Conservation (phyloP, 2,329 filamentous ascomycete species). For the Fusarium sp. region DNA sequence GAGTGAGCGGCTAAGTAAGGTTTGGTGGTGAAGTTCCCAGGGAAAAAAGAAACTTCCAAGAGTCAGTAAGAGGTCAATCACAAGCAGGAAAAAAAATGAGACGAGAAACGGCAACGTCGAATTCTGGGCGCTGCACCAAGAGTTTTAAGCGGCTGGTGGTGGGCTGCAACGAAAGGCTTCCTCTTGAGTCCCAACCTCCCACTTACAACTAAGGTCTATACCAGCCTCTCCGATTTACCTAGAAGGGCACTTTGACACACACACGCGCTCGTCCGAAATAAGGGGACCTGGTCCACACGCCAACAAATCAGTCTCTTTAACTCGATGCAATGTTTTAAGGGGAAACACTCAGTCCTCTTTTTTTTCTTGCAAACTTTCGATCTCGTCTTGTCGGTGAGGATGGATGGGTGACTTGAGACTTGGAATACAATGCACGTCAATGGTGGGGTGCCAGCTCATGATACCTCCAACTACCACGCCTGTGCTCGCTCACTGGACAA, state of each 20-base stretch:
- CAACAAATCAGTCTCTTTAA: conserved; percentile 30
- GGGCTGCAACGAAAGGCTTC: conserved; percentile 35
- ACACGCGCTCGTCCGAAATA: conserved; percentile 12
- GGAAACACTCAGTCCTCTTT: conserved; percentile 34
- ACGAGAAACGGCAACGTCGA: conserved; percentile 27
- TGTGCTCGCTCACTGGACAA: conserved; percentile 41
- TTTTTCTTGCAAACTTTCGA: conserved; percentile 12
- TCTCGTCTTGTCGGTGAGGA: conserved; percentile 9
- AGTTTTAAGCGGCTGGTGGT: conserved; percentile 44
- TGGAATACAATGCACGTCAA: conserved; percentile 19
- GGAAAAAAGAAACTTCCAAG: background rate
- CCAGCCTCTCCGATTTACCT: conserved; percentile 44
- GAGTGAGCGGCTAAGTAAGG: conserved; percentile 8
- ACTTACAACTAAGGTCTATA: conserved; percentile 39
- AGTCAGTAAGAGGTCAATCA: background rate
- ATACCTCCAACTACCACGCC: conserved; percentile 27
- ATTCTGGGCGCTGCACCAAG: conserved; percentile 44
- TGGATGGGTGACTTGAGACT: conserved; percentile 23
- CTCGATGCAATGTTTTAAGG: conserved; percentile 4
- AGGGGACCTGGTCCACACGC: conserved; percentile 36
- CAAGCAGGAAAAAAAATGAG: conserved; percentile 17
- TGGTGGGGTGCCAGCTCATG: conserved; percentile 41
- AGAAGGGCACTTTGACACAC: conserved; percentile 28
- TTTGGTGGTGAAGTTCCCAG: background rate
- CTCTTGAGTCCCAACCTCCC: conserved; percentile 46